phyloP scores from a whole-genome alignment of 2,329 filamentous ascomycete species.

The Aspergillus ruber region DNA sequence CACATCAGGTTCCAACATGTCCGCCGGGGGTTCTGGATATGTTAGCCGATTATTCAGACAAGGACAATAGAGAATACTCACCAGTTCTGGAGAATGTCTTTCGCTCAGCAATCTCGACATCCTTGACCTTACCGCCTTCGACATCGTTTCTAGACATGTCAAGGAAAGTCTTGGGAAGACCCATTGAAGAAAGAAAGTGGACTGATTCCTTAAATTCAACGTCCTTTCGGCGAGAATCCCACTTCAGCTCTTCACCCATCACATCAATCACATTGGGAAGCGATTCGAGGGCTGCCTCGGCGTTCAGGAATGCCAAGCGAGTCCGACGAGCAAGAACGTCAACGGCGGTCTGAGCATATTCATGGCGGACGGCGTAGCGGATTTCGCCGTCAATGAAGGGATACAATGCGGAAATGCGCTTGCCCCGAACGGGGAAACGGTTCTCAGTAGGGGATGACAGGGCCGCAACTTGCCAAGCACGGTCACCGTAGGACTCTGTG shows the following conservation, averaged over 20 bases:
- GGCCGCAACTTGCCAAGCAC: slow-evolving; percentile 82
- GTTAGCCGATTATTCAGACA: neutral
- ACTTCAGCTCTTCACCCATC: slow-evolving; percentile 77
- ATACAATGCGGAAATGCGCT: slow-evolving; percentile 72
- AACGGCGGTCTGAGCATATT: slow-evolving; percentile 85
- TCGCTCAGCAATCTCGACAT: slow-evolving; percentile 35
- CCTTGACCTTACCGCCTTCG: slow-evolving; percentile 48
- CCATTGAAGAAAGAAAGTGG: slow-evolving; percentile 55
- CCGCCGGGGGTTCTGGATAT: slow-evolving; percentile 36
- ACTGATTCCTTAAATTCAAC: slow-evolving; percentile 71
- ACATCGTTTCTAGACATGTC: slow-evolving; percentile 52
- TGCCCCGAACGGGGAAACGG: slow-evolving; percentile 76
- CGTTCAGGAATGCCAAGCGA: slow-evolving; percentile 81
- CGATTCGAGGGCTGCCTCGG: slow-evolving; percentile 80
- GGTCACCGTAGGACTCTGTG: slow-evolving; percentile 80
- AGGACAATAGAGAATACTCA: slow-evolving; percentile 17
- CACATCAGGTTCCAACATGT: slow-evolving; percentile 45
- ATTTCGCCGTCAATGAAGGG: slow-evolving; percentile 91
- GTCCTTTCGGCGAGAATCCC: slow-evolving; percentile 67
- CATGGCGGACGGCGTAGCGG: slow-evolving; percentile 77
- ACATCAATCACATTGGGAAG: slow-evolving; percentile 81
- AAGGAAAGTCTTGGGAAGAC: slow-evolving; percentile 53
- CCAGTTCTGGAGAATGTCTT: slow-evolving; percentile 38
- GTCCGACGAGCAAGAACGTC: slow-evolving; percentile 83
- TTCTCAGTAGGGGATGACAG: slow-evolving; percentile 69